Evolutionary conservation across 2,329 filamentous ascomycete genomes (phyloP).

Genomic region (Colletotrichum sidae): DNA sequence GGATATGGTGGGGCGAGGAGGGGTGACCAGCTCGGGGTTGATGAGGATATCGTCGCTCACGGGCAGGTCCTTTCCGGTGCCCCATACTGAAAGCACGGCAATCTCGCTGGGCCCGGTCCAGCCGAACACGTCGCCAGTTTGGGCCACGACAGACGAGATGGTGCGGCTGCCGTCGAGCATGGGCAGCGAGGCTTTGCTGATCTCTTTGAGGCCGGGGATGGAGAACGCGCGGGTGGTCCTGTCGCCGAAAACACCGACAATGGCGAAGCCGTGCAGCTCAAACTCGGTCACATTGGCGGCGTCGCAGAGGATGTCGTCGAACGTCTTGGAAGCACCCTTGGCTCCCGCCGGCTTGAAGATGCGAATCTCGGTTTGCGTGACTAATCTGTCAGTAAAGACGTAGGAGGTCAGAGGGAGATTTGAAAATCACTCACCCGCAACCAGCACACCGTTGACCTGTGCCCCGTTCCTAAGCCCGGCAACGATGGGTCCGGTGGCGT

Average conservation of each 20-base stretch:
- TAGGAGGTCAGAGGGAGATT: too few relatives aligned
- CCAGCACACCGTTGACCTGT: constrained; percentile 82
- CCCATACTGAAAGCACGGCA: constrained; percentile 86
- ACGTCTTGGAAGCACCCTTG: constrained; percentile 93
- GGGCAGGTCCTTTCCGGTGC: constrained; percentile 73
- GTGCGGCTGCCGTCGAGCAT: constrained; percentile 81
- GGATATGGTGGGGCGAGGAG: constrained; percentile 90
- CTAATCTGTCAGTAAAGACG: constrained; percentile 53
- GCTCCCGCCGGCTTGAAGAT: constrained; percentile 87
- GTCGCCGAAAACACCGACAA: constrained; percentile 89
- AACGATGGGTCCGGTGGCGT: constrained; percentile 80
- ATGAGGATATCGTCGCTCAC: constrained; percentile 78
- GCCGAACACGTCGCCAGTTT: constrained; percentile 84
- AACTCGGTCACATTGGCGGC: constrained; percentile 81
- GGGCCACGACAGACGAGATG: constrained; percentile 75
- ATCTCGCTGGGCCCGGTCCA: constrained; percentile 93
- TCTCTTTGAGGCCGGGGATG: constrained; percentile 88
- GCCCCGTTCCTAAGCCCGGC: constrained; percentile 80
- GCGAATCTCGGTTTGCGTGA: constrained; percentile 78
- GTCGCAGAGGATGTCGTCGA: constrained; percentile 86
- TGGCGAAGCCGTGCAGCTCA: constrained; percentile 79
- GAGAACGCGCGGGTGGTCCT: constrained; percentile 83
- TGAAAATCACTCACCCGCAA: constrained; percentile 69
- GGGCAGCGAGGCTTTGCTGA: constrained; percentile 74
- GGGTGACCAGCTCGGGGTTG: constrained; percentile 79